Base-by-base conservation (phyloP, 164 flowering plant genomes). In the Warburgia ugandensis region DNA sequence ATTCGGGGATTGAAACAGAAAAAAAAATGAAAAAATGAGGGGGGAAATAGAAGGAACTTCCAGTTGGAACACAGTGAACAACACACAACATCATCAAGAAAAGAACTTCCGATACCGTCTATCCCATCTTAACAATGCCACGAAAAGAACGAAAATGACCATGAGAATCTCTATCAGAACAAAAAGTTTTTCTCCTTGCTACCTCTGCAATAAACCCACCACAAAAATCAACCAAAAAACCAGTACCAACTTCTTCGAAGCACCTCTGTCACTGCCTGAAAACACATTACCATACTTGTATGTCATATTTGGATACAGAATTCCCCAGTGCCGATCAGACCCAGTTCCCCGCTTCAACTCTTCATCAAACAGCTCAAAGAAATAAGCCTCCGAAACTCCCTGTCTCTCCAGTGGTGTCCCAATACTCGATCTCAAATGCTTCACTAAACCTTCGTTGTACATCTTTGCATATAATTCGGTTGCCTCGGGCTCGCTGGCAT, bases 371-470 rank as follows among this genome's bases (percentile, higher is more conserved):
- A 90, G 61, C 66, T 86, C 83, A 40, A 68, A 86, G 0, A 86
- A 45, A 63, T 80, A 84, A 2, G 62, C 59, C 66, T 68, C 81
- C 10, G 71, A 61, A 0, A 69, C 78, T 6, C 88, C 94, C 27
- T 80, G 83, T 50, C 69, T 81, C 60, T 76, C 68, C 71, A 78
- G 31, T 14, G 95, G 90, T 3, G 95, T 79, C 3, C 94, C 94
- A 8, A 50, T 0, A 0, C 90, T 80, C 1, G 81, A 73, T 17
- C 56, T 61, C 68, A 90, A 37, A 66, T 86, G 90, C 27, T 22
- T 25, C 16, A 78, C 51, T 66, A 90, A 29, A 0, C 95, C 94
- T 28, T 48, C 68, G 28, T 71, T 10, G 64, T 80, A 90, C 77
- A 77, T 68, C 52, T 72, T 75, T 0, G 94, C 83, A 45, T 73